phyloP scores from a whole-genome alignment of 202 grass and related monocot species.

The Carex arenaria region DNA sequence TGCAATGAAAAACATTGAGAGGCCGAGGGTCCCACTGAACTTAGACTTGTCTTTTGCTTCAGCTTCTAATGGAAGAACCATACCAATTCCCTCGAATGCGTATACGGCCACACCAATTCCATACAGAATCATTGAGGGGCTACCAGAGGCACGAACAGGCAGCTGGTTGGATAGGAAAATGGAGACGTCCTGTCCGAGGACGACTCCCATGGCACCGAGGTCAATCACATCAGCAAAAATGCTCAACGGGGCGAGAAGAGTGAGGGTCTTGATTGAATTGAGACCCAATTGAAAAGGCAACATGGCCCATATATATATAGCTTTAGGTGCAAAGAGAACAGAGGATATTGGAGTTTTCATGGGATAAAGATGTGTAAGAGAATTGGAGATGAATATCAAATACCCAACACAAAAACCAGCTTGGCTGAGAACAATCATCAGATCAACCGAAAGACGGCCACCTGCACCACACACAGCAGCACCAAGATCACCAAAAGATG shows the following conservation, averaged over 20 bases:
- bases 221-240: slow-evolving; percentile 91
- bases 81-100: slow-evolving; percentile 89
- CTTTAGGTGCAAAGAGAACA: slow-evolving; percentile 52
- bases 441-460: slow-evolving; percentile 58
- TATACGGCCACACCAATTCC: slow-evolving; percentile 88
- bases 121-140: slow-evolving; percentile 57
- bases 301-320: slow-evolving; percentile 76
- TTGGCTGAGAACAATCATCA: slow-evolving; percentile 96
- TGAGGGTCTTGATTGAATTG: slow-evolving; percentile 91
- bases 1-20: slow-evolving; percentile 86
- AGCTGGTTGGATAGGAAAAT: slow-evolving; percentile 35
- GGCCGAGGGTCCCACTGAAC: slow-evolving; percentile 56
- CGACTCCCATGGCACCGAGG: slow-evolving; percentile 87
- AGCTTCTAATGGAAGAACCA: slow-evolving; percentile 76
- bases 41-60: slow-evolving; percentile 69
- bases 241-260: slow-evolving; percentile 87
- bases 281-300: slow-evolving; percentile 91
- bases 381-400: slow-evolving; percentile 90
- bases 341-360: slow-evolving; percentile 20
- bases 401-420: slow-evolving; percentile 88
- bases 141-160: slow-evolving; percentile 45
- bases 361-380: slow-evolving; percentile 62
- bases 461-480: slow-evolving; percentile 45
- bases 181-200: slow-evolving; percentile 71
- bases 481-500: slow-evolving; percentile 78